These are phyloP conservation scores for Solanum lycopersicoides DNA, from an alignment of 257 asterid genomes.

Conservation along the genomic window DNA sequence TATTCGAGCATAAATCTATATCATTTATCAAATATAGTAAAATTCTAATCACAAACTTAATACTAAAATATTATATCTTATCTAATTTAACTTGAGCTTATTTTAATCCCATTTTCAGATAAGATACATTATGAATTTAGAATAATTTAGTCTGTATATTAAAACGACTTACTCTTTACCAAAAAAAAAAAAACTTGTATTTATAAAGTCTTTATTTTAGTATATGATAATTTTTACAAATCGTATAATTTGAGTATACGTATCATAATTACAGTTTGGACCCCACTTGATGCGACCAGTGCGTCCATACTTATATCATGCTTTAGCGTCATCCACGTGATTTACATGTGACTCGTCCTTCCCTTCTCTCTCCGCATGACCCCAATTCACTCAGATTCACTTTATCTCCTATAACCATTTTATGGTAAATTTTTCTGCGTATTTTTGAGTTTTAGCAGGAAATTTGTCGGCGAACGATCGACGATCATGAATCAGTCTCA, in stretches of 20 bases:
- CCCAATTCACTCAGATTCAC: background rate
- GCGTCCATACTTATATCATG: background rate
- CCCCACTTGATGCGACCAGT: background rate
- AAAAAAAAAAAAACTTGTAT: background rate
- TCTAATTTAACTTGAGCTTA: background rate
- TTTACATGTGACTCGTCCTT: background rate
- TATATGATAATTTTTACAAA: background rate
- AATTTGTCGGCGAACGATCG: background rate
- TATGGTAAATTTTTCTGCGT: background rate
- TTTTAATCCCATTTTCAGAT: too few relatives aligned
- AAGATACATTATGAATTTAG: too few relatives aligned
- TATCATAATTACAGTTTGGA: background rate
- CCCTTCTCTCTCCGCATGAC: background rate
- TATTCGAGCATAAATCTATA: too few relatives aligned
- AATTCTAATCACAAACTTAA: too few relatives aligned
- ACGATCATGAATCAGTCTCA: constrained; percentile 1
- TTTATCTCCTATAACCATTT: background rate
- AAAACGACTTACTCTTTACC: too few relatives aligned
- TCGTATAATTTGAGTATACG: background rate
- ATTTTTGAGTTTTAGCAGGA: background rate
- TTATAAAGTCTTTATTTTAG: background rate
- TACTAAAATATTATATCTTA: too few relatives aligned
- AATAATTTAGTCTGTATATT: too few relatives aligned
- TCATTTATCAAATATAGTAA: background rate
- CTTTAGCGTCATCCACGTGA: background rate